Percentiles rank a stretch among this genome's conserved stretches.
Conservation (phyloP, 345 rosid genomes). For the Eucalyptus lansdowneana region DNA sequence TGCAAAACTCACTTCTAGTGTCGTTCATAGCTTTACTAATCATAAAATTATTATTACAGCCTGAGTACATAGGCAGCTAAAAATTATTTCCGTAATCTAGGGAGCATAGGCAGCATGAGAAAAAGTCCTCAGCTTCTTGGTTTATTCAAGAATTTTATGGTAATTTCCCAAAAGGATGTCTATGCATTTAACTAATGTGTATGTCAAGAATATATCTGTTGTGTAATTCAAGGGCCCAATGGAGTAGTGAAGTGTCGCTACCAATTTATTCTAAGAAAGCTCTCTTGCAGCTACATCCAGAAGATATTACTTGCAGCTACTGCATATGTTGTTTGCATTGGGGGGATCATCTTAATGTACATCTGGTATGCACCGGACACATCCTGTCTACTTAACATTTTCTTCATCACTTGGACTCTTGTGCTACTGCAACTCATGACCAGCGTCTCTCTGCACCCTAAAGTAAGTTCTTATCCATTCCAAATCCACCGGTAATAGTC, state of each 20-base stretch:
- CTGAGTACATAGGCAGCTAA: not conserved
- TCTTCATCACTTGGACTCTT: slow-evolving; percentile 88
- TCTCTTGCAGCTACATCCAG: slow-evolving; percentile 53
- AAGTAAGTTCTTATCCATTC: slow-evolving; percentile 11
- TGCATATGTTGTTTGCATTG: slow-evolving; percentile 61
- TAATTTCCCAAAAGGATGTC: not conserved
- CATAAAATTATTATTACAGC: not conserved
- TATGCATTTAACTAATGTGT: not conserved
- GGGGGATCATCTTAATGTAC: slow-evolving; percentile 85
- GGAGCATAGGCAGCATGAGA: not conserved
- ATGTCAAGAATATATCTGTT: not conserved
- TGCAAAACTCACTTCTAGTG: not conserved
- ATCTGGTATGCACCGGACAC: slow-evolving; percentile 87
- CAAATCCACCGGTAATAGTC: not conserved
- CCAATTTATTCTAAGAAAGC: not conserved
- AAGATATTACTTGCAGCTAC: slow-evolving; percentile 59
- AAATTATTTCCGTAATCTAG: not conserved
- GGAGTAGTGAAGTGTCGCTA: not conserved
- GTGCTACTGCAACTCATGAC: slow-evolving; percentile 94
- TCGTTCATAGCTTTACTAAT: not conserved
- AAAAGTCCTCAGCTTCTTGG: not conserved
- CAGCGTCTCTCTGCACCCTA: slow-evolving; percentile 79
- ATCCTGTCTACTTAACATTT: slow-evolving; percentile 84
- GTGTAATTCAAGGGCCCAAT: not conserved
- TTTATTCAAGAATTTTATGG: not conserved